phyloP scores from a whole-genome alignment of 495 filamentous ascomycete genomes.

The Aspergillus cavernicola region DNA sequence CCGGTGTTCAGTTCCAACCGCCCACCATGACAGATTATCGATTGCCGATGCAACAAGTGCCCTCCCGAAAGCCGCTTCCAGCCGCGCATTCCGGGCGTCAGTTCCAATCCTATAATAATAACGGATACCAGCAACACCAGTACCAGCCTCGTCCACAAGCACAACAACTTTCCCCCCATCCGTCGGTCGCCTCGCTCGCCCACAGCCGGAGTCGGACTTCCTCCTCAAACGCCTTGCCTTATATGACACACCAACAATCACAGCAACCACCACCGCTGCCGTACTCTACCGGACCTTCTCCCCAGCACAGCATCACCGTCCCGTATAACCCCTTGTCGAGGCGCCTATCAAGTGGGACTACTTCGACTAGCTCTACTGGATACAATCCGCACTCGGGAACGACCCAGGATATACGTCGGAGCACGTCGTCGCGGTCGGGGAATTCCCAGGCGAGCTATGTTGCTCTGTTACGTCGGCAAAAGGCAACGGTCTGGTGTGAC shows the following conservation, averaged over 20 bases:
- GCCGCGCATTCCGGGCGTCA: constrained; percentile 25
- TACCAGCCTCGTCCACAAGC: constrained; percentile 5
- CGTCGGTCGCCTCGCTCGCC: constrained; percentile 26
- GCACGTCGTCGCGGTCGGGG: constrained; percentile 61
- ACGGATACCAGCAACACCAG: constrained; percentile 23
- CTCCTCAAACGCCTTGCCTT: constrained; percentile 56
- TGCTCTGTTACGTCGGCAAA: constrained; percentile 89
- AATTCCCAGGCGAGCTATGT: constrained; percentile 74
- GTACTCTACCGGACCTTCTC: constrained; percentile 25
- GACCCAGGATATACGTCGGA: constrained; percentile 65
- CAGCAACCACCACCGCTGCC: constrained; percentile 17
- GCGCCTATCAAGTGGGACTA: constrained; percentile 70
- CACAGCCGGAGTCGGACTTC: constrained; percentile 57
- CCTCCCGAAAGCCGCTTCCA: constrained; percentile 35
- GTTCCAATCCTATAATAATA: constrained; percentile 36
- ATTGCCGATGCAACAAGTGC: constrained; percentile 36
- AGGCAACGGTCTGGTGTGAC: constrained; percentile 98
- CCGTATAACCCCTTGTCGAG: constrained; percentile 47
- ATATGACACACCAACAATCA: constrained; percentile 26
- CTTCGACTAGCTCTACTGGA: constrained; percentile 58
- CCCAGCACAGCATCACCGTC: constrained; percentile 30
- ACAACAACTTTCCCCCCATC: constrained; percentile 29
- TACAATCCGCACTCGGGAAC: constrained; percentile 35
- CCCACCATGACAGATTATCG: constrained; percentile 45
- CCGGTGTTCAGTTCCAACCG: constrained; percentile 26